Evolutionary conservation across 192 early-diverging fungal genomes (phyloP), one percentile per base, ranked within the genome.

Genomic region (Umbelopsis sp.): DNA sequence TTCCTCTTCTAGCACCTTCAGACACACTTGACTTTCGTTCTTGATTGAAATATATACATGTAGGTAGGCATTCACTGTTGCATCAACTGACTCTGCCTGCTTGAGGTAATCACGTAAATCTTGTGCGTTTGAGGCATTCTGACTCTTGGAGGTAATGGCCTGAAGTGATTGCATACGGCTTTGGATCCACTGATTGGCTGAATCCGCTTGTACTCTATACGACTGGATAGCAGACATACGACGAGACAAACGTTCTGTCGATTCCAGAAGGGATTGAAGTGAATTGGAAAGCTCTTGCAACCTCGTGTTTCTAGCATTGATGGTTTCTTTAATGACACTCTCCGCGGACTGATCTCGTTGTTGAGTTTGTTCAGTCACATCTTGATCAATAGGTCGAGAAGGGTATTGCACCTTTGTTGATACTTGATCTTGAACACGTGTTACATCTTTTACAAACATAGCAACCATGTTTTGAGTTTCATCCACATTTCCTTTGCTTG

Each of bases 171-270:
- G 53, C 10, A 49, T 56, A 29, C 66, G 66, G 45, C 68, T 53
- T n/a, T 50, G 21, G 21, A 77, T 73, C 76, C 76, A 77, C 14
- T 44, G 36, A 32, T 73, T 67, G 51, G 47, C 34, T 9, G 36
- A 66, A 2, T 73, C 54, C 11, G 66, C 76, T 69, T 77, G 76
- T 6, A 68, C 51, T 17, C 65, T 68, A 12, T 69, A 77, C 0
- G 71, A 72, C 12, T 72, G 71, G 3, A 77, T 45, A 3, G 76
- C 65, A 22, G 72, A 66, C 21, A 45, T 41, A 51, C 76, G 76
- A 43, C 76, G 76, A 25, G 76, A 73, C 22, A 73, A 53, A n/a
- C 71, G 66, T 49, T 77, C 76, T 20, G 68, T 73, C 9, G 71
- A 73, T 25, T 77, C 71, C 17, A 77, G 26, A 14, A 77, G 32